Conservation (phyloP, 768 basidiomycete genomes). For the Lentinula detonsa region DNA sequence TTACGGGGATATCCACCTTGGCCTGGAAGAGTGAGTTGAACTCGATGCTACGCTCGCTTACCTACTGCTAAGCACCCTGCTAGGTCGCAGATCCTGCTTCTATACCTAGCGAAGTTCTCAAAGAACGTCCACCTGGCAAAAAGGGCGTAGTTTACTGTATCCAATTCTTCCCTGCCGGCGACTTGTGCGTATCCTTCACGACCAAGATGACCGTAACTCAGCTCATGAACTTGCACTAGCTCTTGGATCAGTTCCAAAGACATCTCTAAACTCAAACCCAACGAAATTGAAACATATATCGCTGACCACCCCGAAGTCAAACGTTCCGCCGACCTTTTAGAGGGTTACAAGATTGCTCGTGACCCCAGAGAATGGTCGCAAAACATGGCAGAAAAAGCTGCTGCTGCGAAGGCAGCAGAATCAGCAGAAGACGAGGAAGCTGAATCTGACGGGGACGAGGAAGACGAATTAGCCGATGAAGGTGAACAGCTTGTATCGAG, state of each 20-base stretch:
- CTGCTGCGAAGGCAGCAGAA: conserved; percentile 30
- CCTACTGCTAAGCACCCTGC: neutral
- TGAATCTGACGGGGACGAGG: conserved; percentile 41
- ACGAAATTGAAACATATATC: conserved; percentile 84
- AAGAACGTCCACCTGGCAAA: conserved; percentile 68
- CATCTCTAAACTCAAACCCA: conserved; percentile 66
- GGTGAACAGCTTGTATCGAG: neutral
- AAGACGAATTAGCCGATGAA: conserved; percentile 42
- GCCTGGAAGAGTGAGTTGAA: conserved; percentile 82
- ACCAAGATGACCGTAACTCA: neutral
- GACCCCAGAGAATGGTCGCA: conserved; percentile 58
- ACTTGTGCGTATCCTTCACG: conserved; percentile 62
- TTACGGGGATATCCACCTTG: conserved; percentile 92
- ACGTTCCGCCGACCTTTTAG: conserved; percentile 58
- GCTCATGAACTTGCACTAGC: conserved; percentile 31
- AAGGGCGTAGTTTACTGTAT: conserved; percentile 65
- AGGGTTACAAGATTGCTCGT: conserved; percentile 67
- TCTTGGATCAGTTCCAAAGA: conserved; percentile 83
- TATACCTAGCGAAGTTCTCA: conserved; percentile 55
- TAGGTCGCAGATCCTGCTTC: conserved; percentile 77
- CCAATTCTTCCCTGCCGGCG: conserved; percentile 90
- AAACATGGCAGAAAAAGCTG: conserved; percentile 20
- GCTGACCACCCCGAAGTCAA: conserved; percentile 65
- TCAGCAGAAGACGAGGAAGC: neutral
- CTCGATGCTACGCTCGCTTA: neutral